Base-by-base conservation (phyloP, 192 early-diverging fungal genomes). In the Backusella morwellensis region DNA sequence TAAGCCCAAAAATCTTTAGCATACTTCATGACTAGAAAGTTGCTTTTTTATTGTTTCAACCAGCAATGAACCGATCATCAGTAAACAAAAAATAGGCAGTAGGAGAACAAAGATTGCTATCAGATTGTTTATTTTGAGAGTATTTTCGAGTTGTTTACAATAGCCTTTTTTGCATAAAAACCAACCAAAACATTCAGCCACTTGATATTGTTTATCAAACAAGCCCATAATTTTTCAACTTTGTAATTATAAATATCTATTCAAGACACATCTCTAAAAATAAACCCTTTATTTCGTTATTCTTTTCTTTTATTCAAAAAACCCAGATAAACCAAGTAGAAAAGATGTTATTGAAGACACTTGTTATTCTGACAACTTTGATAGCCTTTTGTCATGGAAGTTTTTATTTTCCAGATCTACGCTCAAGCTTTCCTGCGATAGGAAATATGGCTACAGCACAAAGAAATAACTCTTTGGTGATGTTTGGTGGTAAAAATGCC, bases 401-500 rank as follows among this genome's bases (percentile, higher is more conserved):
- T 26, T 63, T 63, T 63, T 63, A 63, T n/a, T 29, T 63, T 29
- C 56, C 56, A 63, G 7, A 29, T 63, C 8, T 26, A 29, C 23
- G 12, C 4, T 14, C 3, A 14, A 23, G 11, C 56, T 29, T 63
- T 63, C 56, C 56, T 26, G 4, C 26, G 26, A 26, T 63, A 26
- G 73, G 41, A 32, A 40, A 38, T 34, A 75, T 75, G 73, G 73
- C 66, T 21, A 66, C 73, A 23, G 56, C 66, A 26, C 47, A 71
- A 41, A 38, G 12, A 26, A 77, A 63, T 29, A 38, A 32, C 40
- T 35, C 41, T 44, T 63, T 63, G 38, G 70, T 71, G 34, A 71
- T 71, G 26, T 77, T 54, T 66, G 76, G 76, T 35, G 76, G 76
- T 40, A 56, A 66, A 63, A 75, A 66, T 40, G 38, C 59, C 38